Conservation (phyloP, 2,329 filamentous ascomycete species). For the Exserohilum turcica region DNA sequence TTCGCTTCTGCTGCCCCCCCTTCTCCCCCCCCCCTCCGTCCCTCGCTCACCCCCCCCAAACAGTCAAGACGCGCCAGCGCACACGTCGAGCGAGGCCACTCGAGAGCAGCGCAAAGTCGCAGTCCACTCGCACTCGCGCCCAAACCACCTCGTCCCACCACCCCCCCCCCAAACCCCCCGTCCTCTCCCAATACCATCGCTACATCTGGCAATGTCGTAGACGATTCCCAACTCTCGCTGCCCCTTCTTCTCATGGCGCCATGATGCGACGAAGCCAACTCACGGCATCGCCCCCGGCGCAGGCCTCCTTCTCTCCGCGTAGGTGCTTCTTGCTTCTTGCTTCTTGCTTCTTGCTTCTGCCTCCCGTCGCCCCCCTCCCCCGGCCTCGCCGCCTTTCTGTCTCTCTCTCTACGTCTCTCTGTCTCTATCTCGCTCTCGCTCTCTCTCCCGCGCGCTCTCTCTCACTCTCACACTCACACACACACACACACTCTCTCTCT, state of each 20-base stretch:
- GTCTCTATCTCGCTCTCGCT: background rate
- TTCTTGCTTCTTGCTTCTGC: background rate
- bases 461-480: no score
- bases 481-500: no score
- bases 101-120: no score
- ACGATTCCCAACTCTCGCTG: constrained; percentile 8
- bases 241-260: constrained; percentile 31
- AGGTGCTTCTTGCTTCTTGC: constrained; percentile 51
- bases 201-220: constrained; percentile 29
- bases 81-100: constrained; percentile 23
- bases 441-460: no score
- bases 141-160: constrained; percentile 19
- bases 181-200: constrained; percentile 25
- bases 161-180: no score
- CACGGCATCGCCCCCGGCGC: constrained; percentile 63
- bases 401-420: constrained; percentile 7
- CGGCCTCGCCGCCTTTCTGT: constrained; percentile 5
- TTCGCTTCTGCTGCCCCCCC: constrained; percentile 19
- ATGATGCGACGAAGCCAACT: constrained; percentile 45
- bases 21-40: constrained; percentile 7
- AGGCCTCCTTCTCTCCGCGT: constrained; percentile 61
- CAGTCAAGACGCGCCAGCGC: constrained; percentile 29
- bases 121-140: no score
- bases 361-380: no score
- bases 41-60: constrained; percentile 15